These are phyloP conservation scores for Cymbidium sinense DNA, from an alignment of 106 monocot genomes.

Conservation along the genomic window DNA sequence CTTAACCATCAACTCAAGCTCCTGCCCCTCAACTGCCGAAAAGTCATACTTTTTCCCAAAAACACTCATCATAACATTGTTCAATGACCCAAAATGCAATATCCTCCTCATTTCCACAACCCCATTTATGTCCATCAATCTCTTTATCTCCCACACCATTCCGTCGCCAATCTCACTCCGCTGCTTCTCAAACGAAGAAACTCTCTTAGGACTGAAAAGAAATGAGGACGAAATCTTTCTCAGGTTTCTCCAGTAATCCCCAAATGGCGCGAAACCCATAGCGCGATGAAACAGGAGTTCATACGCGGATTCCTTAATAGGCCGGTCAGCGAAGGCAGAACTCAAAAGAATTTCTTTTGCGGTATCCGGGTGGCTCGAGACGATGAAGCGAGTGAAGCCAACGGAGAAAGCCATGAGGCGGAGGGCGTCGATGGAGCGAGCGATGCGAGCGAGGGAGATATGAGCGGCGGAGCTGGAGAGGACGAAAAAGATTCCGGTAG, in stretches of 20 bases:
- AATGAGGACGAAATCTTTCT: conserved; percentile 12
- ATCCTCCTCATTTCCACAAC: conserved; percentile 12
- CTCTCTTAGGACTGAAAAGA: conserved; percentile 14
- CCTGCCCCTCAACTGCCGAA: conserved; percentile 11
- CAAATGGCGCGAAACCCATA: conserved; percentile 22
- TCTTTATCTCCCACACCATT: conserved; percentile 14
- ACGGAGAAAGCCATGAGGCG: conserved; percentile 26
- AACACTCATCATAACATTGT: conserved; percentile 24
- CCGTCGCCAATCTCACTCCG: conserved; percentile 11
- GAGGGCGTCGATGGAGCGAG: not conserved
- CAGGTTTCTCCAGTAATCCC: conserved; percentile 20
- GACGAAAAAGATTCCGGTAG: not conserved
- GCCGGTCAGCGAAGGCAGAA: conserved; percentile 18
- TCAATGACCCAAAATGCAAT: conserved; percentile 26
- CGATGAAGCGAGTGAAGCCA: conserved; percentile 18
- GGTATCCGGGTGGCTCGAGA: conserved; percentile 18
- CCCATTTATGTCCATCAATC: conserved; percentile 7
- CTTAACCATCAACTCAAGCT: conserved; percentile 18
- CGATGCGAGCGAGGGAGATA: not conserved
- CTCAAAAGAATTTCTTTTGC: conserved; percentile 16
- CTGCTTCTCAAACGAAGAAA: conserved; percentile 8
- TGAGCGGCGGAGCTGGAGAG: conserved; percentile 10
- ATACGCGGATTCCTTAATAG: conserved; percentile 15
- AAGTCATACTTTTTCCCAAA: conserved; percentile 23
- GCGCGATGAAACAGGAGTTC: conserved; percentile 19